Evolutionary conservation across 805 yeast species (phyloP).

Genomic region (Grigorovia humatica): DNA sequence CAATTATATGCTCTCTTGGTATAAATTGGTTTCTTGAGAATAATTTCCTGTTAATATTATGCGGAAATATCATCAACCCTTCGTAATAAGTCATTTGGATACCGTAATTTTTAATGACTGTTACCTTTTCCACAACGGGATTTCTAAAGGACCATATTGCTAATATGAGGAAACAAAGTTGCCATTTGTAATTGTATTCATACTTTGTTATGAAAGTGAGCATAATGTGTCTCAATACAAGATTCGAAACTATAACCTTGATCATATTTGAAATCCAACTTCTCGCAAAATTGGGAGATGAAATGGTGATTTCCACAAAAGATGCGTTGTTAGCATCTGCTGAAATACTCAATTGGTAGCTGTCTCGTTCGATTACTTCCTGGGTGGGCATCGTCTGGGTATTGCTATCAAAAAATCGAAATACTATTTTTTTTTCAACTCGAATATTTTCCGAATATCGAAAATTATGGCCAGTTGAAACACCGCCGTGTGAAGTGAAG

Average conservation of each 20-base stretch:
- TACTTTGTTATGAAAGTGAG: neutral
- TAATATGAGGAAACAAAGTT: neutral
- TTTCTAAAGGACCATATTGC: slow-evolving; percentile 6
- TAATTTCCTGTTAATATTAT: slow-evolving; percentile 6
- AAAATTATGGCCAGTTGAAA: neutral
- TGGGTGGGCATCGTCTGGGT: neutral
- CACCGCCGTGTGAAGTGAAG: neutral
- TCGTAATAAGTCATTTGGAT: slow-evolving; percentile 13
- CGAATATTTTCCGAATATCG: neutral
- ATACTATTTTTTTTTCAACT: neutral
- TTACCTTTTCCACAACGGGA: slow-evolving; percentile 17
- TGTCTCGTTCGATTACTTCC: neutral
- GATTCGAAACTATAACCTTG: neutral
- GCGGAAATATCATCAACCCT: slow-evolving; percentile 21
- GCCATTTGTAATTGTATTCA: neutral
- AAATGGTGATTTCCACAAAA: slow-evolving; percentile 8
- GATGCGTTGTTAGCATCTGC: slow-evolving; percentile 4
- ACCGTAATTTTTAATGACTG: slow-evolving; percentile 19
- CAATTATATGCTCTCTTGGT: slow-evolving; percentile 47
- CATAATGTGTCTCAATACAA: neutral
- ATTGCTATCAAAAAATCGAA: neutral
- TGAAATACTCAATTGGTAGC: slow-evolving; percentile 1
- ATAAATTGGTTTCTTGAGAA: slow-evolving; percentile 33
- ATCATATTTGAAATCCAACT: neutral
- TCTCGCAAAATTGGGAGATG: slow-evolving; percentile 4